These are phyloP conservation scores for Oryza brachyantha DNA, from an alignment of 176 grass and related monocot species.

Conservation along the genomic window DNA sequence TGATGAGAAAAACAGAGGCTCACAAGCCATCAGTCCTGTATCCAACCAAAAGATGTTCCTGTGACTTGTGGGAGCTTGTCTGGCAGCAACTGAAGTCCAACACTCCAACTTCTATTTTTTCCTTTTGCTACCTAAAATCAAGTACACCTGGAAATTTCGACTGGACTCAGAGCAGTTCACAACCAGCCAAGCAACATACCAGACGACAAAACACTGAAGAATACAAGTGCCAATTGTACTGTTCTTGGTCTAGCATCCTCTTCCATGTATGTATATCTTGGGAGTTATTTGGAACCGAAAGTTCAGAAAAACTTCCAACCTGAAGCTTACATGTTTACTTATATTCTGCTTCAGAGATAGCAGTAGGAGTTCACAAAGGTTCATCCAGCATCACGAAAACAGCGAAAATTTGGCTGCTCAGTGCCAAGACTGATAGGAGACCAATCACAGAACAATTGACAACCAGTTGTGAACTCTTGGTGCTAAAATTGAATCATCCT, in stretches of 20 bases:
- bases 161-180: neutral
- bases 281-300: neutral
- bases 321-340: neutral
- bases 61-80: neutral
- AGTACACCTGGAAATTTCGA: neutral
- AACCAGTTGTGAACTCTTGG: neutral
- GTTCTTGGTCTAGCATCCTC: neutral
- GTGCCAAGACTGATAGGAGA: neutral
- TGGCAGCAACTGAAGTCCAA: neutral
- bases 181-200: neutral
- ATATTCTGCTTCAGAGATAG: neutral
- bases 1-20: neutral
- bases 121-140: slow-evolving; percentile 13
- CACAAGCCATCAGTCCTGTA: neutral
- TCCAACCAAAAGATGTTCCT: neutral
- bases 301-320: neutral
- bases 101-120: too few relatives aligned
- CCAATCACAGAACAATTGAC: neutral
- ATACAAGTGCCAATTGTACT: slow-evolving; percentile 15
- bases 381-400: neutral
- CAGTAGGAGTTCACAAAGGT: neutral
- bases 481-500: neutral
- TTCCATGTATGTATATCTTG: neutral
- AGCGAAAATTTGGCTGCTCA: neutral
- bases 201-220: slow-evolving; percentile 6